phyloP scores from a whole-genome alignment of 257 asterid genomes.

The Petrea volubilis region DNA sequence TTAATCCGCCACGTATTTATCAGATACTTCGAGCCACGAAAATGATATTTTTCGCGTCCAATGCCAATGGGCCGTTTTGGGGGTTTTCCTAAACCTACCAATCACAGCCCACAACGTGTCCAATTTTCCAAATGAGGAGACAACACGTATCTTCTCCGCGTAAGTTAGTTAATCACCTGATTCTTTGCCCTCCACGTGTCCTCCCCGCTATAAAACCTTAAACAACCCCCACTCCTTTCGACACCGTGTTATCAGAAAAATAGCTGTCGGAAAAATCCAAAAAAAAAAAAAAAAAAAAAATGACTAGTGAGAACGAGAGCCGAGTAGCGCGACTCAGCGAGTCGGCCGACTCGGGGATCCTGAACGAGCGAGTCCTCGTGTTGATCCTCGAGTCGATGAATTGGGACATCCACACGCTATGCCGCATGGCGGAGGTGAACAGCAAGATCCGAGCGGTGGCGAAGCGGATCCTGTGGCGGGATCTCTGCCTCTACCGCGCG shows the following conservation, averaged over 20 bases:
- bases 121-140: not conserved
- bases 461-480: slow-evolving; percentile 70
- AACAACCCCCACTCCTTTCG: no score
- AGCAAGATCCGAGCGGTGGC: slow-evolving; percentile 66
- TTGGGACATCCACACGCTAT: slow-evolving; percentile 71
- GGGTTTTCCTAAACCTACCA: slow-evolving; percentile 3
- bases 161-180: not conserved
- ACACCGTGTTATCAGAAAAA: not conserved
- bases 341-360: slow-evolving; percentile 46
- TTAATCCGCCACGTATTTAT: slow-evolving; percentile 22
- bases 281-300: slow-evolving; percentile 20
- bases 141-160: slow-evolving; percentile 13
- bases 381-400: slow-evolving; percentile 51
- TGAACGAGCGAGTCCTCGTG: slow-evolving; percentile 58
- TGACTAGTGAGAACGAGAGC: slow-evolving; percentile 10
- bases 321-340: slow-evolving; percentile 38
- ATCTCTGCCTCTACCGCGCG: slow-evolving; percentile 65
- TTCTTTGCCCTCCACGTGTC: slow-evolving; percentile 18
- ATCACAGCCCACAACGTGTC: slow-evolving; percentile 1
- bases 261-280: not conserved
- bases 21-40: slow-evolving; percentile 22
- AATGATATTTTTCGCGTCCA: slow-evolving; percentile 4
- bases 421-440: slow-evolving; percentile 51
- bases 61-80: slow-evolving; percentile 18
- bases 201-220: slow-evolving; percentile 16